These are phyloP conservation scores for Coniochaeta sp. DNA, from an alignment of 2,329 filamentous ascomycete genomes.

Conservation along the genomic window DNA sequence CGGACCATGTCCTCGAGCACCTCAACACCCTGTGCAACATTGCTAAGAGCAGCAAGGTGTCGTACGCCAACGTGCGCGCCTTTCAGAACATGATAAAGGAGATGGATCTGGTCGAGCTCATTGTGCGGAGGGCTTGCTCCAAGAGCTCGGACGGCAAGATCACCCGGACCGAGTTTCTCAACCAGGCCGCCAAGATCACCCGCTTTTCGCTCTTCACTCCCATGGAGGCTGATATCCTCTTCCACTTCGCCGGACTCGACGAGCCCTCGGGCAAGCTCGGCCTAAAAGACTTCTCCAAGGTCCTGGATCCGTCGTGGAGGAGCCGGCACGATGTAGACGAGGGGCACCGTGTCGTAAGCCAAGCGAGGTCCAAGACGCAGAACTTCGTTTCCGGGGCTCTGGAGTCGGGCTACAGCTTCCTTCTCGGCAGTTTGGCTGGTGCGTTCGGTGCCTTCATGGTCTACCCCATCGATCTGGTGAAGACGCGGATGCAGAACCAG, in stretches of 20 bases:
- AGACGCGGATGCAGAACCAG: slow-evolving; percentile 98
- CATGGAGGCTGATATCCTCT: slow-evolving; percentile 97
- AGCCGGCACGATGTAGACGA: slow-evolving; percentile 50
- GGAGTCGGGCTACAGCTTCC: slow-evolving; percentile 85
- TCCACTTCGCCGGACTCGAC: slow-evolving; percentile 94
- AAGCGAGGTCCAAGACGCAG: slow-evolving; percentile 46
- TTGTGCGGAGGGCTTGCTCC: slow-evolving; percentile 77
- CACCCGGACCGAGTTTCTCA: slow-evolving; percentile 86
- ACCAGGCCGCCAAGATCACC: slow-evolving; percentile 84
- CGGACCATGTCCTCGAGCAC: slow-evolving; percentile 88
- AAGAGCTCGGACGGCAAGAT: slow-evolving; percentile 89
- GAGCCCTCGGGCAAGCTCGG: slow-evolving; percentile 80
- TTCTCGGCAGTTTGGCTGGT: slow-evolving; percentile 79
- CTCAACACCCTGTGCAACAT: slow-evolving; percentile 93
- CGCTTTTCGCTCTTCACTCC: slow-evolving; percentile 95
- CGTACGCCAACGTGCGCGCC: slow-evolving; percentile 92
- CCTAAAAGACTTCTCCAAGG: slow-evolving; percentile 83
- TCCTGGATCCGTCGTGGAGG: slow-evolving; percentile 89
- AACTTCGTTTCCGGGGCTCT: slow-evolving; percentile 56
- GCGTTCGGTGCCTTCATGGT: slow-evolving; percentile 99
- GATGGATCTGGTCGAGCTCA: slow-evolving; percentile 94
- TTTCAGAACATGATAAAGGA: slow-evolving; percentile 98
- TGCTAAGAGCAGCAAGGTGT: slow-evolving; percentile 83
- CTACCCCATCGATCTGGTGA: slow-evolving; percentile 96
- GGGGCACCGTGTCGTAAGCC: slow-evolving; percentile 24